Conservation (phyloP, 768 basidiomycete genomes). For the Strobilomyces dryophilus region DNA sequence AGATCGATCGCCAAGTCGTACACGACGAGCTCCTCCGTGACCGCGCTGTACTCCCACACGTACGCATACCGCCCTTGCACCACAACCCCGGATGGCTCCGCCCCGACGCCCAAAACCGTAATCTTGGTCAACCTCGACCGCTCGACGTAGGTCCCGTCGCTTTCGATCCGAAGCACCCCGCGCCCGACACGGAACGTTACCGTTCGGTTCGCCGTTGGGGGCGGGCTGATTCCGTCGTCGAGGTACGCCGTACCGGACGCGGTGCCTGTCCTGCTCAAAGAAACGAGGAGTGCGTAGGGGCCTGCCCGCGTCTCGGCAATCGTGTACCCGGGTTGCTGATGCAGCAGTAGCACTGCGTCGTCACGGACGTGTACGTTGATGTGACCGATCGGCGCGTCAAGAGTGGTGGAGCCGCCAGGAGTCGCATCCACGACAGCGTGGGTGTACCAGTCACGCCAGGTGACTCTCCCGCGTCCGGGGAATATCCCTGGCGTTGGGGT, state of each 20-base stretch:
- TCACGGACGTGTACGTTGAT: constrained; percentile 73
- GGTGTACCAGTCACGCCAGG: constrained; percentile 71
- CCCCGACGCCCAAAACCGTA: constrained; percentile 50
- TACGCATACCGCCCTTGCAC: constrained; percentile 34
- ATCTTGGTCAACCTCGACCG: constrained; percentile 43
- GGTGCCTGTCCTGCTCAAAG: constrained; percentile 39
- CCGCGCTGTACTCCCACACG: constrained; percentile 37
- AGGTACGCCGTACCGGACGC: constrained; percentile 61
- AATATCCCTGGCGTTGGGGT: constrained; percentile 45
- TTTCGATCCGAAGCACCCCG: constrained; percentile 34
- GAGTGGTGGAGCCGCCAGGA: constrained; percentile 38
- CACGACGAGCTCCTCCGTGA: constrained; percentile 40
- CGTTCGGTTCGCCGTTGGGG: constrained; percentile 47
- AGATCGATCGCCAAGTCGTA: constrained; percentile 37
- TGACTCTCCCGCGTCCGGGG: constrained; percentile 52
- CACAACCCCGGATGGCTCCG: constrained; percentile 35
- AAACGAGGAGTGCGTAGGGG: constrained; percentile 58
- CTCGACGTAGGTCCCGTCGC: constrained; percentile 28
- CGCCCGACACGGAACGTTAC: constrained; percentile 40
- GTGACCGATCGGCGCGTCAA: constrained; percentile 62
- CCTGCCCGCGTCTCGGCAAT: constrained; percentile 56
- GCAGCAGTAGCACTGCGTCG: constrained; percentile 56
- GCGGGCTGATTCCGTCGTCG: constrained; percentile 56
- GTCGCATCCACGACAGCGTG: constrained; percentile 48
- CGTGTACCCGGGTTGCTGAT: constrained; percentile 59